Evolutionary conservation across 257 asterid species (phyloP).

Genomic region (Primulina eburnea): DNA sequence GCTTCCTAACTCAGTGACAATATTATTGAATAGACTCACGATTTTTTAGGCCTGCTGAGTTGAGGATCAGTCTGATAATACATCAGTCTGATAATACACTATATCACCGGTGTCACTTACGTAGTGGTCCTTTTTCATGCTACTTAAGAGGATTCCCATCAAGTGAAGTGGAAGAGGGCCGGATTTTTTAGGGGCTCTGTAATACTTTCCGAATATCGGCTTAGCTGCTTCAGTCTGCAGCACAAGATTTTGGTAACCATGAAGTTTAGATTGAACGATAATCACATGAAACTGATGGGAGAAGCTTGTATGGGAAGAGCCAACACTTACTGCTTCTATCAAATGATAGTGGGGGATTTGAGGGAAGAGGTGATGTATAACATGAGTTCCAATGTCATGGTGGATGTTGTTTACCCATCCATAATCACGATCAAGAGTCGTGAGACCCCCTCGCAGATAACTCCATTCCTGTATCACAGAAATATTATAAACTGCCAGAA

Average conservation of each 20-base stretch:
- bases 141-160: constrained; percentile 20
- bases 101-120: constrained; percentile 38
- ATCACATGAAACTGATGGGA: neutral
- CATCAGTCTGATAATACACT: constrained; percentile 36
- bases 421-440: constrained; percentile 43
- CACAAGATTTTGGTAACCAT: neutral
- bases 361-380: constrained; percentile 40
- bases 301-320: neutral
- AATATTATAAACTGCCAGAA: neutral
- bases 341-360: constrained; percentile 41
- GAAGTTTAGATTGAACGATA: neutral
- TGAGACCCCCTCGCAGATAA: constrained; percentile 40
- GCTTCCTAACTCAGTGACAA: neutral
- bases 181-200: constrained; percentile 35
- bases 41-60: neutral
- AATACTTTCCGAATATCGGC: constrained; percentile 35
- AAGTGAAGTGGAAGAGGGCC: constrained; percentile 32
- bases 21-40: neutral
- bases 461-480: constrained; percentile 33
- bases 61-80: constrained; percentile 31
- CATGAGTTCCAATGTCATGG: constrained; percentile 43
- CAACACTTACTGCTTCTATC: constrained; percentile 29
- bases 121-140: constrained; percentile 35
- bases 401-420: constrained; percentile 41
- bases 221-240: constrained; percentile 37